Evolutionary conservation across 2,329 filamentous ascomycete genomes (phyloP).

Genomic region (Catunica adiposa): DNA sequence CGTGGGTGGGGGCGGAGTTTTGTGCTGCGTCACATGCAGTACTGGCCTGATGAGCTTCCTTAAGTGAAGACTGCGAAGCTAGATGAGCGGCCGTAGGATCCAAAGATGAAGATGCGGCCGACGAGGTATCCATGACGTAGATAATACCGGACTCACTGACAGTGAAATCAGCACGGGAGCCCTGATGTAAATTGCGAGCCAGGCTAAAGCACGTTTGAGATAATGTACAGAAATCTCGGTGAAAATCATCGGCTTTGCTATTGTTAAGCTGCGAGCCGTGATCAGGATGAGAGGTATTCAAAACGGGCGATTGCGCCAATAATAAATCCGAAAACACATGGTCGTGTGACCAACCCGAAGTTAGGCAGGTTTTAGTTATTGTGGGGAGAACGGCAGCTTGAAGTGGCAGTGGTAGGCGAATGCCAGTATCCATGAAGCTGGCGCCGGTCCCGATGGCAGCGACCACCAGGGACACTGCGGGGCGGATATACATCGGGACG

Average conservation of each 20-base stretch:
- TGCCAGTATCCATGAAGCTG: constrained; percentile 8
- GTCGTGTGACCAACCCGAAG: constrained; percentile 2
- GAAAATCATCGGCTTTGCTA: neutral
- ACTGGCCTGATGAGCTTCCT: neutral
- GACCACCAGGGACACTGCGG: constrained; percentile 8
- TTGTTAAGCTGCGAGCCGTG: too few species aligned
- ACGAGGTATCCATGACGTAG: constrained; percentile 5
- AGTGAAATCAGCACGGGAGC: neutral
- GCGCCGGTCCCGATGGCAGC: constrained; percentile 8
- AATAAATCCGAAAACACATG: neutral
- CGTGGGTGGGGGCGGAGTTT: neutral
- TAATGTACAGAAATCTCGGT: neutral
- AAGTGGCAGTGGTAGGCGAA: constrained; percentile 1
- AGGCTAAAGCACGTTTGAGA: constrained; percentile 7
- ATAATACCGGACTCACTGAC: constrained; percentile 2
- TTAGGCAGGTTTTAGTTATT: neutral
- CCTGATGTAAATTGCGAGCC: neutral
- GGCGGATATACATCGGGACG: constrained; percentile 8
- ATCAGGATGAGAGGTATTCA: constrained; percentile 1
- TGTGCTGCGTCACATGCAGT: neutral
- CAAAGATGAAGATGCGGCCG: neutral
- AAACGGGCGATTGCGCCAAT: neutral
- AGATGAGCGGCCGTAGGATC: neutral
- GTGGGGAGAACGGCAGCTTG: neutral
- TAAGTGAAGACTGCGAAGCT: constrained; percentile 2